Percentiles rank a stretch among this genome's conserved stretches.
phyloP scores from a whole-genome alignment of 2,329 filamentous ascomycete genomes.

The Magnaporthiopsis incrustans region DNA sequence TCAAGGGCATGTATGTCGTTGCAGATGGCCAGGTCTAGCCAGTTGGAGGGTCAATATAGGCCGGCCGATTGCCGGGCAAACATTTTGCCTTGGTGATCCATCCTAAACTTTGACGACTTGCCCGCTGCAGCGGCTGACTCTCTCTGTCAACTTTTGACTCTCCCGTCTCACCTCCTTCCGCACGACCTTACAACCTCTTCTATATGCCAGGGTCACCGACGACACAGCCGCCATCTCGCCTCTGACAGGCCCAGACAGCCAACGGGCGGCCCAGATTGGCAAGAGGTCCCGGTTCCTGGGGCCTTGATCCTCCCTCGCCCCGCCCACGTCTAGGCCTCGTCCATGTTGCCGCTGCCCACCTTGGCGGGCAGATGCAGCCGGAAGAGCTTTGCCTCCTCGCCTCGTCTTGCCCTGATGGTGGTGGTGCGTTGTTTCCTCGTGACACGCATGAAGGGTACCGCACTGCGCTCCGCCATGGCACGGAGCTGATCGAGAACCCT shows the following conservation, averaged over 20 bases:
- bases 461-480: not conserved
- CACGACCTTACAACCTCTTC: no score
- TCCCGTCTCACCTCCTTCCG: no score
- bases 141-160: no score
- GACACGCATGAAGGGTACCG: not conserved
- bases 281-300: not conserved
- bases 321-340: not conserved
- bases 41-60: no score
- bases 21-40: no score
- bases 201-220: no score
- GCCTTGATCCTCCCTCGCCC: not conserved
- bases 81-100: not conserved
- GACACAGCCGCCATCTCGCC: no score
- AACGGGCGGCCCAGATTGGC: not conserved
- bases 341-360: no score
- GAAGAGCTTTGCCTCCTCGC: not conserved
- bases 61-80: not conserved
- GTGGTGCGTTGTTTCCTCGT: no score
- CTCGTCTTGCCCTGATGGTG: not conserved
- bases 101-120: no score
- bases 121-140: no score
- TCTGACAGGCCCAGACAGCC: not conserved
- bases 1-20: not conserved
- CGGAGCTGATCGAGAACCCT: not conserved
- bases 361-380: not conserved